Evolutionary conservation across 768 basidiomycete genomes (phyloP).

Genomic region (Boletus rufocinnamomeus): DNA sequence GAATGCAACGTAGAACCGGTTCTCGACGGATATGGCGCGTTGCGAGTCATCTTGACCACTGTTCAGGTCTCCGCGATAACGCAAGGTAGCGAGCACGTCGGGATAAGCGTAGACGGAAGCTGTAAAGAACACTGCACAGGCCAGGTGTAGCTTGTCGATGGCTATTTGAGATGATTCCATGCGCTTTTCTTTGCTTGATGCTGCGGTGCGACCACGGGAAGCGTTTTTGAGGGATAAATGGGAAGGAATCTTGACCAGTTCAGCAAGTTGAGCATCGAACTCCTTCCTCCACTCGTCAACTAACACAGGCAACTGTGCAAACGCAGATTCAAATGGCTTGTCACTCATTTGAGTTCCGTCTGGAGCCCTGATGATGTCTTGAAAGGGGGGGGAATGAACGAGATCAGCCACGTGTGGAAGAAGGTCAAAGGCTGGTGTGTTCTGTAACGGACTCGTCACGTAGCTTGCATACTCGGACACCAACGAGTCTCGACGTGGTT

Average conservation of each 20-base stretch:
- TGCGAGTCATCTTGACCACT: no score
- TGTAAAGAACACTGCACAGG: background rate
- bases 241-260: background rate
- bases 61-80: no score
- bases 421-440: background rate
- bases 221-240: background rate
- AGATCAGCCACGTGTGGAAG: background rate
- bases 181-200: background rate
- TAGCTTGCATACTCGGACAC: background rate
- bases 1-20: background rate
- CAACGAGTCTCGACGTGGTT: background rate
- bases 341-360: background rate
- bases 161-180: background rate
- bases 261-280: background rate
- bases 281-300: slow-evolving; percentile 2
- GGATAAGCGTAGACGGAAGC: background rate
- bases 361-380: background rate
- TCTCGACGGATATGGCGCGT: background rate
- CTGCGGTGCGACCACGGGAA: background rate
- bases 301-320: slow-evolving; percentile 1
- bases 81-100: background rate
- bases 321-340: slow-evolving; percentile 3
- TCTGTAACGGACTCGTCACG: background rate
- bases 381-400: background rate
- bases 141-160: background rate